phyloP scores from a whole-genome alignment of 1,284 basidiomycete species.

The Baeospora myosura region DNA sequence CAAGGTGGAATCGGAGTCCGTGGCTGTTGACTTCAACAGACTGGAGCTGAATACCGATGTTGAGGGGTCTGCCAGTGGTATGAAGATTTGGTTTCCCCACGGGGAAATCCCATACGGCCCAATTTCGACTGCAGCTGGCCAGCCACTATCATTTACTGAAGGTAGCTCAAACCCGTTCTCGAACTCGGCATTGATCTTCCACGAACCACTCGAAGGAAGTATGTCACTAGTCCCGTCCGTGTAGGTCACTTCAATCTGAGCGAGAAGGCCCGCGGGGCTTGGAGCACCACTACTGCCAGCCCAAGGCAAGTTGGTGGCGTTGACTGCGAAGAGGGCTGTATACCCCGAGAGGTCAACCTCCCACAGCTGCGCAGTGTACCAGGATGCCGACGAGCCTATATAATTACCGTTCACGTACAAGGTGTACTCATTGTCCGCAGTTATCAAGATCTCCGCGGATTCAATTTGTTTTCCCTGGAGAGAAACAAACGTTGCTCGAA shows the following conservation, averaged over 20 bases:
- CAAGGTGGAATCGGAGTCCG: too few relatives aligned
- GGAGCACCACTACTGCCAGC: constrained; percentile 8
- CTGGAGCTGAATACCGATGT: too few relatives aligned
- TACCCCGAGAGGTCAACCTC: neutral
- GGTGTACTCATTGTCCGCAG: constrained; percentile 4
- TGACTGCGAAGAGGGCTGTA: neutral
- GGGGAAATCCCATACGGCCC: constrained; percentile 19
- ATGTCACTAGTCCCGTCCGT: constrained; percentile 11
- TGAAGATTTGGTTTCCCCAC: too few relatives aligned
- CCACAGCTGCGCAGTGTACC: neutral
- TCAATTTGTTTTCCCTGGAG: neutral
- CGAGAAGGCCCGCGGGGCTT: constrained; percentile 20
- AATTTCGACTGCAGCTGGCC: constrained; percentile 16
- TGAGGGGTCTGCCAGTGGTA: too few relatives aligned
- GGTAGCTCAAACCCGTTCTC: constrained; percentile 13
- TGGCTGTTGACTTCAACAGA: too few relatives aligned
- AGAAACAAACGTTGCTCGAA: neutral
- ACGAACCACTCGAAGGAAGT: constrained; percentile 14
- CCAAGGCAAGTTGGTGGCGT: neutral
- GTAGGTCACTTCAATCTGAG: constrained; percentile 15
- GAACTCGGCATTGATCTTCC: constrained; percentile 12
- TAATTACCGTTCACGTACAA: constrained; percentile 3
- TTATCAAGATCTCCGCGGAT: constrained; percentile 2
- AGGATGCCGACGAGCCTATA: neutral
- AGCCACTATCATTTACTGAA: constrained; percentile 15